Conservation (phyloP, 2,329 filamentous ascomycete genomes). For the Erysiphe pulchra region DNA sequence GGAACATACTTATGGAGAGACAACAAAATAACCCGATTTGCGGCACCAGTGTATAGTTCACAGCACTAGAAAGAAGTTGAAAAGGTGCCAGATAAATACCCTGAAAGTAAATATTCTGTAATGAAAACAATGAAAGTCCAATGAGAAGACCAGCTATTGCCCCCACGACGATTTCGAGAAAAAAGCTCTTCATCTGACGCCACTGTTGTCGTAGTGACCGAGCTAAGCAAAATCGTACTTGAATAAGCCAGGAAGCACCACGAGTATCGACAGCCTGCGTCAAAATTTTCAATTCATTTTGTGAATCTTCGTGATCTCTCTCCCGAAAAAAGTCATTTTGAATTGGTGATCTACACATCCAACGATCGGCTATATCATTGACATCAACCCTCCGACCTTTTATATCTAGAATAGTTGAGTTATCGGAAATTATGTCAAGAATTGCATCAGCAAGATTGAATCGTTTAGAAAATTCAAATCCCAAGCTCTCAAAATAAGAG, state of each 20-base stretch:
- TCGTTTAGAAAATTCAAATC: constrained; percentile 23
- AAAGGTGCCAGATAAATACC: constrained; percentile 26
- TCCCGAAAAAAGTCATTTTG: constrained; percentile 5
- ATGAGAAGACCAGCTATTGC: constrained; percentile 26
- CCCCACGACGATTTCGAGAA: constrained; percentile 27
- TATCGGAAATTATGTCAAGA: constrained; percentile 26
- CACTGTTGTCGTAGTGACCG: constrained; percentile 31
- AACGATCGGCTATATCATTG: constrained; percentile 21
- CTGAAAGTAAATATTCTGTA: constrained; percentile 25
- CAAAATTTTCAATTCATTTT: constrained; percentile 16
- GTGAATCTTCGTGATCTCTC: background rate
- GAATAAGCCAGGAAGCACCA: constrained; percentile 22
- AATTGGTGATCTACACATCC: constrained; percentile 15
- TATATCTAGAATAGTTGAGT: background rate
- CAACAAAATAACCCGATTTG: constrained; percentile 25
- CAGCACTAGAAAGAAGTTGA: constrained; percentile 22
- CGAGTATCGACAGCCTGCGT: constrained; percentile 21
- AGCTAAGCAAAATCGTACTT: constrained; percentile 25
- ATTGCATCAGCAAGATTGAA: constrained; percentile 30
- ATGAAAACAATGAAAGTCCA: constrained; percentile 23
- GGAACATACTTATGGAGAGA: constrained; percentile 19
- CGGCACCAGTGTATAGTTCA: constrained; percentile 23
- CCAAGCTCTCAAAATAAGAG: constrained; percentile 24
- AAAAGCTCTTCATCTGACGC: constrained; percentile 23
- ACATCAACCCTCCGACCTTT: constrained; percentile 28